Evolutionary conservation across 257 asterid species (phyloP).

Genomic region (Gynochthodes officinalis): DNA sequence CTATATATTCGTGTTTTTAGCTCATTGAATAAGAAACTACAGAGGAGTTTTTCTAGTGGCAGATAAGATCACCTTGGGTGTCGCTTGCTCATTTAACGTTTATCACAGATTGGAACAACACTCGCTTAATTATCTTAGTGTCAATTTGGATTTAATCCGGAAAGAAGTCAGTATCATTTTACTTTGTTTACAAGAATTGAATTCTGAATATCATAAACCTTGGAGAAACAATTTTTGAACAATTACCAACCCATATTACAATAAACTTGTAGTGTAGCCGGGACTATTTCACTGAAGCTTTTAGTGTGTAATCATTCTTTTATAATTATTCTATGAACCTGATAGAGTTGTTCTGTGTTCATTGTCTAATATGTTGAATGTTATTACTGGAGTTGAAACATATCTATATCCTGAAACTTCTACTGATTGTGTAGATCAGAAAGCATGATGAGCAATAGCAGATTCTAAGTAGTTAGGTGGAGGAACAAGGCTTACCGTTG

Average conservation of each 20-base stretch:
- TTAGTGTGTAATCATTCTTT: not conserved
- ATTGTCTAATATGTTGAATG: not conserved
- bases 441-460: not conserved
- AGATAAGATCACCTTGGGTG: not conserved
- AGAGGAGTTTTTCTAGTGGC: not conserved
- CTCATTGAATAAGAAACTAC: not conserved
- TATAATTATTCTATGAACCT: not conserved
- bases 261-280: not conserved
- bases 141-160: not conserved
- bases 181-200: not conserved
- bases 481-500: conserved; percentile 18
- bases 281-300: not conserved
- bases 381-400: not conserved
- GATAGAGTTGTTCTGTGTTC: not conserved
- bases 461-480: not conserved
- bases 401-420: not conserved
- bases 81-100: not conserved
- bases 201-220: not conserved
- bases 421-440: not conserved
- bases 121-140: not conserved
- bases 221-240: not conserved
- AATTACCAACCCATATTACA: not conserved
- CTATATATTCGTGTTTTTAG: not conserved
- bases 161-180: not conserved
- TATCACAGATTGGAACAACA: not conserved